Base-by-base conservation (phyloP, 495 filamentous ascomycete genomes). In the Penicillium angulare region DNA sequence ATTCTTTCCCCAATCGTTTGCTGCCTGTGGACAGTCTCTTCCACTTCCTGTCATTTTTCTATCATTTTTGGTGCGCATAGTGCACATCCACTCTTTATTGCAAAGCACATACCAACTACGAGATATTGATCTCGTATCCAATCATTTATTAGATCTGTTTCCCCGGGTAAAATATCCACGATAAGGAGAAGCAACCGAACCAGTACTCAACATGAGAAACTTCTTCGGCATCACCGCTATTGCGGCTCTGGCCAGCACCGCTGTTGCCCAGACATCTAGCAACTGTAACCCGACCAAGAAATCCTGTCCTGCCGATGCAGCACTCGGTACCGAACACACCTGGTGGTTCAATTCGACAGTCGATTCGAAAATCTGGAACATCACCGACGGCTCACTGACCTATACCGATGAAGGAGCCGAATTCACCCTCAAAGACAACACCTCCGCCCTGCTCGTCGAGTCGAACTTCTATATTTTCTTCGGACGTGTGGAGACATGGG, bases 381-480 rank as follows among this genome's bases (percentile, higher is more conserved):
- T 79, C 50, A 85, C 78, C 7, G 81, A 80, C 26, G 83, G 82
- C 12, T 53, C 69, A 1, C 66, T 89, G 53, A 61, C 60, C 20
- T 87, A 79, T 53, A 73, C 67, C 34, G 73, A 81, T 29, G 67
- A 73, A 0, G 85, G 85, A 8, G 84, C 84, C 46, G 74, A 83
- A 29, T 91, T 95, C 75, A 86, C 78, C 48, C 83, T 96, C 71
- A 65, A 57, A 27, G 74, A 83, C 59, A 76, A 79, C 47, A 76
- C 83, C 40, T 79, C 91, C 38, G 84, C 86, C 2, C 86, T 88
- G 10, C 89, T 87, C 1, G 76, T 93, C 50, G 74, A 79, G 32
- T 82, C 86, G 49, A 76, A 84, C 52, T 92, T 90, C 63, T 90
- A 88, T 68, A 89, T 93, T 66, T 88, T 92, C 81, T 91, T 88